These are phyloP conservation scores for Candida vaughaniae DNA, from an alignment of 805 yeast genomes.

Conservation along the genomic window DNA sequence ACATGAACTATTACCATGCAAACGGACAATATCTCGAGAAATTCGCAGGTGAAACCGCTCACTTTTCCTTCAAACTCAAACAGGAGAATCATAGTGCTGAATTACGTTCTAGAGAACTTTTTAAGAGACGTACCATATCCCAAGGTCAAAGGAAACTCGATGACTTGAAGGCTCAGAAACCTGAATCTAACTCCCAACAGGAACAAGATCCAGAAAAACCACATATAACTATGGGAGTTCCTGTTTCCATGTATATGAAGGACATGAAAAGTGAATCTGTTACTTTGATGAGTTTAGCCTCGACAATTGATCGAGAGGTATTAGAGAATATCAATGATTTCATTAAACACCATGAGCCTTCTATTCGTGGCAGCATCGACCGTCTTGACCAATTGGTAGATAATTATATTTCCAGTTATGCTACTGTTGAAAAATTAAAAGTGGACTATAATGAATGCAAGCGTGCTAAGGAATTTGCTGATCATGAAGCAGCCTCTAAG, in stretches of 20 bases:
- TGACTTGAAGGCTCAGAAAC: neutral
- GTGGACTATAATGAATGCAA: conserved; percentile 28
- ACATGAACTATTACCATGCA: conserved; percentile 34
- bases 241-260: conserved; percentile 15
- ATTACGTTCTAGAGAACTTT: neutral
- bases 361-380: conserved; percentile 21
- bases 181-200: neutral
- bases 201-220: neutral
- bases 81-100: neutral
- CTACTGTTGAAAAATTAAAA: conserved; percentile 27
- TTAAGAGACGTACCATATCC: conserved; percentile 3
- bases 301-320: conserved; percentile 33
- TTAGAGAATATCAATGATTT: conserved; percentile 33
- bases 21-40: conserved; percentile 33
- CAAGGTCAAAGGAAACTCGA: conserved; percentile 1
- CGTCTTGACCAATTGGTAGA: conserved; percentile 21
- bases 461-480: conserved; percentile 32
- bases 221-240: conserved; percentile 8
- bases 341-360: conserved; percentile 37
- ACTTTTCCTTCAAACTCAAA: neutral
- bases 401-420: conserved; percentile 25
- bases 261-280: conserved; percentile 24
- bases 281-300: conserved; percentile 24
- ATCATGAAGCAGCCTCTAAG: conserved; percentile 9
- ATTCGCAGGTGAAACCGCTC: conserved; percentile 13